phyloP scores from a whole-genome alignment of 768 basidiomycete species.

The Mrakia blollopis region DNA sequence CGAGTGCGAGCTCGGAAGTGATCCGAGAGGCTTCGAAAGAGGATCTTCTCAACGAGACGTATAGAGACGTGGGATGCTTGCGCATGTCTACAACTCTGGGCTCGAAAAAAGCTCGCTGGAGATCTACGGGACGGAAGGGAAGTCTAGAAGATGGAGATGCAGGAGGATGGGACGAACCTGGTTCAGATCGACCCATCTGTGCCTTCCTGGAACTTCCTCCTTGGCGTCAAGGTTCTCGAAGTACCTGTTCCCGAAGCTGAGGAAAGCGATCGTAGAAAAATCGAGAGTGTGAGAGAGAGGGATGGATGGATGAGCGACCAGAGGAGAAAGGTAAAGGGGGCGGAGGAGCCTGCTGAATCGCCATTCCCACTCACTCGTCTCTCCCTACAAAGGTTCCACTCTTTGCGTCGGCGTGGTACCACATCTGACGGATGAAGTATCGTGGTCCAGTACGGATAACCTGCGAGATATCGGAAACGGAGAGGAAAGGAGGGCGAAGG shows the following conservation, averaged over 20 bases:
- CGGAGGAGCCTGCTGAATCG: too few species aligned
- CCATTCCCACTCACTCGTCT: constrained; percentile 87
- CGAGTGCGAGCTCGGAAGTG: neutral
- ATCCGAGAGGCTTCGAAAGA: too few species aligned
- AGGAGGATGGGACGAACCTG: constrained; percentile 55
- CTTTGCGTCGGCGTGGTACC: constrained; percentile 89
- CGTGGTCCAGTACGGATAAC: neutral
- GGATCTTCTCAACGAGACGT: too few species aligned
- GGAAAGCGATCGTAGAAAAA: neutral
- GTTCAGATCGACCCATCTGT: constrained; percentile 91
- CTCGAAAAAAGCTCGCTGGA: too few species aligned
- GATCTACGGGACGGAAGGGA: neutral
- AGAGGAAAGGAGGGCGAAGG: neutral
- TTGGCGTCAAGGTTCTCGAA: constrained; percentile 50
- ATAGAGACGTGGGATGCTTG: too few species aligned
- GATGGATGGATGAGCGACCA: too few species aligned
- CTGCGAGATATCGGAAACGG: neutral
- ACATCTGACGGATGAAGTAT: constrained; percentile 45
- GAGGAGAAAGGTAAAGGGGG: neutral
- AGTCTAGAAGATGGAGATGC: neutral
- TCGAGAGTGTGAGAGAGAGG: too few species aligned
- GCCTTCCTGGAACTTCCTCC: constrained; percentile 88
- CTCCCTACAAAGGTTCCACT: constrained; percentile 67
- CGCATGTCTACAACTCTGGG: too few species aligned
- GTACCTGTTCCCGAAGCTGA: constrained; percentile 20